Evolutionary conservation across 179 eudicot genomes (phyloP).

Genomic region (Spinacia oleracea): DNA sequence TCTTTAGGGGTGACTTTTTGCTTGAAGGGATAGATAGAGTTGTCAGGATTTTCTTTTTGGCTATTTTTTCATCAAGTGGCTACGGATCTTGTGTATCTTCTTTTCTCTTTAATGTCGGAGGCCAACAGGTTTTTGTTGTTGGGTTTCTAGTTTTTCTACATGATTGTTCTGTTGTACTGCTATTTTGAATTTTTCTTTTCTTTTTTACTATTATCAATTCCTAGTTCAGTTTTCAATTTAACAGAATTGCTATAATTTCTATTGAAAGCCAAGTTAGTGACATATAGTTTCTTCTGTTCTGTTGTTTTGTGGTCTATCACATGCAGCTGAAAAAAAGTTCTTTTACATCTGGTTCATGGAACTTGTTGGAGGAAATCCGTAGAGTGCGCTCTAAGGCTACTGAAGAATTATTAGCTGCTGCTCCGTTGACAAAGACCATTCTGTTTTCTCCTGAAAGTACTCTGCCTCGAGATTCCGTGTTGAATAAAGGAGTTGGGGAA

Average conservation of each 20-base stretch:
- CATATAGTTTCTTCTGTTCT: background rate
- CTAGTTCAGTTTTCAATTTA: background rate
- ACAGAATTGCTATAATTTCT: background rate
- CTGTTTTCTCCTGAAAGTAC: constrained; percentile 36
- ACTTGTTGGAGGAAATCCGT: constrained; percentile 78
- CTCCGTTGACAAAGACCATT: constrained; percentile 45
- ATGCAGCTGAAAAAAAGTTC: constrained; percentile 53
- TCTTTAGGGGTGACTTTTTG: background rate
- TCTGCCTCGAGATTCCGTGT: constrained; percentile 23
- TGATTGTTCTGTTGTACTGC: background rate
- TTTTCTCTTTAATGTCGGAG: background rate
- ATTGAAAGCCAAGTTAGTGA: background rate
- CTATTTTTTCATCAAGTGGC: background rate
- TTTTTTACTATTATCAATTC: background rate
- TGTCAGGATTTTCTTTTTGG: background rate
- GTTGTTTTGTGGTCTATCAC: background rate
- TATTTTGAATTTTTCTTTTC: background rate
- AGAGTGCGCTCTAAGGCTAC: constrained; percentile 85
- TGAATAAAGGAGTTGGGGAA: constrained; percentile 28
- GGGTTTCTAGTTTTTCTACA: background rate
- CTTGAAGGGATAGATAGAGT: background rate
- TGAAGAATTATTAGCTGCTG: constrained; percentile 63
- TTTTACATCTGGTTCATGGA: constrained; percentile 77
- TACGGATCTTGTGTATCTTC: background rate
- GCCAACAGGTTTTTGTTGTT: background rate